Conservation (phyloP, 805 yeast genomes). For the Candida dendrica region DNA sequence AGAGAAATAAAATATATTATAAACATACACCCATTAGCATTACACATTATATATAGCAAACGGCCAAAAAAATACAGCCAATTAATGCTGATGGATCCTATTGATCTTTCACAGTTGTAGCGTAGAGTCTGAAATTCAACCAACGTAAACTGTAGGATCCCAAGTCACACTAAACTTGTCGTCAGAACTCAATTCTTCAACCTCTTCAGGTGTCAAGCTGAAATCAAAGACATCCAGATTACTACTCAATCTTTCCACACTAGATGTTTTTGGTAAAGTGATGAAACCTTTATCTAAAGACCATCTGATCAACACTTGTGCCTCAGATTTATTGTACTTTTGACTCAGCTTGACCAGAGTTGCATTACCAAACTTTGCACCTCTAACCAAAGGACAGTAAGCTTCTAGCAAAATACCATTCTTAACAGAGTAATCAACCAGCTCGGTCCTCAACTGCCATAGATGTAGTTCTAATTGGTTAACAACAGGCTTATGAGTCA, state of each 20-base stretch:
- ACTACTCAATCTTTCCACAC: slow-evolving; percentile 40
- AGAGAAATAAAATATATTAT: too few species aligned
- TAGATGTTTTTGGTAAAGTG: slow-evolving; percentile 63
- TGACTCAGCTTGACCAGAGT: slow-evolving; percentile 41
- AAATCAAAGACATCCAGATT: slow-evolving; percentile 53
- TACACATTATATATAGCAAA: too few species aligned
- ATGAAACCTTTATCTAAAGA: slow-evolving; percentile 63
- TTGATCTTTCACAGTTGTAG: too few species aligned
- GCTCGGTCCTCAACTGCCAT: slow-evolving; percentile 63
- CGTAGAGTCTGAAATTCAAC: background rate
- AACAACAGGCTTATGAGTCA: slow-evolving; percentile 54
- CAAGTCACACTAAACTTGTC: background rate
- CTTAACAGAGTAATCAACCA: slow-evolving; percentile 51
- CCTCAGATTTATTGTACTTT: slow-evolving; percentile 41
- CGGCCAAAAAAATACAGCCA: too few species aligned
- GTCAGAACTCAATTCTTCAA: slow-evolving; percentile 18
- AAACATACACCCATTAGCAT: too few species aligned
- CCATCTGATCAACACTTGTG: slow-evolving; percentile 70
- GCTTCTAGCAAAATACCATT: slow-evolving; percentile 62
- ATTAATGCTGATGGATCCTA: too few species aligned
- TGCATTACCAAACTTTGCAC: slow-evolving; percentile 49
- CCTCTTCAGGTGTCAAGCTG: slow-evolving; percentile 34
- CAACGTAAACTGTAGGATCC: background rate
- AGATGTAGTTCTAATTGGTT: slow-evolving; percentile 83
- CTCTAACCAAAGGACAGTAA: slow-evolving; percentile 71